Percentiles rank a stretch among this genome's conserved stretches.
Conservation (phyloP, 768 basidiomycete species). For the Auriscalpium vulgare region DNA sequence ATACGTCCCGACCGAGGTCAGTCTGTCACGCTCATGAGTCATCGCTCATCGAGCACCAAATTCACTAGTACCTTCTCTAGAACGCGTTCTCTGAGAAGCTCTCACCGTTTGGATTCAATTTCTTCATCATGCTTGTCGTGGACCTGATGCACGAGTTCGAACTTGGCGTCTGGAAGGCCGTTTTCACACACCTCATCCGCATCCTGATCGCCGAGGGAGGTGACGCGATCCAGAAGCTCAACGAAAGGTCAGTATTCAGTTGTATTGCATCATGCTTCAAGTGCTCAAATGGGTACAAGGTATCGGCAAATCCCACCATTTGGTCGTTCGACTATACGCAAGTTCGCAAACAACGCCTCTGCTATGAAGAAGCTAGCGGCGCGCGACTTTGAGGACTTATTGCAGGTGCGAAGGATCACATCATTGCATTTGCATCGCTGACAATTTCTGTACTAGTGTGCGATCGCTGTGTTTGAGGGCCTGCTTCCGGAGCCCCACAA, state of each 20-base stretch:
- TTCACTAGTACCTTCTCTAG: conserved; percentile 16
- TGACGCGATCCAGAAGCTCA: conserved; percentile 16
- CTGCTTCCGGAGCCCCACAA: conserved; percentile 17
- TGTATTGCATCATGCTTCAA: no score
- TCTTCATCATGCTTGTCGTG: conserved; percentile 21
- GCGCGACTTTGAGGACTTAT: conserved; percentile 21
- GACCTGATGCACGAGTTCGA: conserved; percentile 37
- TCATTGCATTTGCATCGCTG: no score
- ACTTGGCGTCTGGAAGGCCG: conserved; percentile 29
- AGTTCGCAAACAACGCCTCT: conserved; percentile 15
- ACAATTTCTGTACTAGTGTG: no score
- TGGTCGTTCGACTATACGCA: conserved; percentile 17
- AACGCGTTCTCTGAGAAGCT: conserved; percentile 28
- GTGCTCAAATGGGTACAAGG: no score
- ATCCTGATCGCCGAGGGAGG: conserved; percentile 19
- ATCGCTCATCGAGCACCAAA: no score
- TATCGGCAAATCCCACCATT: conserved; percentile 20
- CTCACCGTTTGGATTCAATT: conserved; percentile 15
- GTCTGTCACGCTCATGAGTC: no score
- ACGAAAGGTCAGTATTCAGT: no score
- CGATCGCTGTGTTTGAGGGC: conserved; percentile 20
- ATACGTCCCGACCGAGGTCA: conserved; percentile 24
- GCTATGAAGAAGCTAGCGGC: conserved; percentile 20
- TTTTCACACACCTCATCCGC: conserved; percentile 31
- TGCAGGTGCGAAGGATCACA: no score